phyloP scores from a whole-genome alignment of 2,329 filamentous ascomycete species.

The Karstenula rhodostoma region DNA sequence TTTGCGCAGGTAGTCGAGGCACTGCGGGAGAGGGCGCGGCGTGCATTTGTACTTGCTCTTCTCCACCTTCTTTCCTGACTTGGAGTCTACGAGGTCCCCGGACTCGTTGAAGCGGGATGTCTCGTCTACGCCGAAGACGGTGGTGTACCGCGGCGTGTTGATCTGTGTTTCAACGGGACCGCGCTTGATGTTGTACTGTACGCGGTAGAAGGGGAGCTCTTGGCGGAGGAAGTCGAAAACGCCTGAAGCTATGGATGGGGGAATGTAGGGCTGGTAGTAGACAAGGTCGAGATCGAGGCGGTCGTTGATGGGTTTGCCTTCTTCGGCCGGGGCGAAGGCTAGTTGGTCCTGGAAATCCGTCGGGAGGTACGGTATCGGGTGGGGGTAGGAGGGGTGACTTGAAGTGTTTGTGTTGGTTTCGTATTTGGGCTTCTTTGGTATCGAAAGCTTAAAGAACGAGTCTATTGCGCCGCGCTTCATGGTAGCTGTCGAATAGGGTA shows the following conservation, averaged over 20 bases:
- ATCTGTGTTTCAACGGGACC: conserved; percentile 70
- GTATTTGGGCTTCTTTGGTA: conserved; percentile 51
- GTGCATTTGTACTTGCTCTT: conserved; percentile 64
- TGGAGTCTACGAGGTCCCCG: conserved; percentile 52
- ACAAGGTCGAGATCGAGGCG: conserved; percentile 76
- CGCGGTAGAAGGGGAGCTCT: conserved; percentile 79
- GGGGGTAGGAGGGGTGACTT: conserved; percentile 62
- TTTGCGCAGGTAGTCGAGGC: conserved; percentile 69
- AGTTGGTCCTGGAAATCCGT: conserved; percentile 52
- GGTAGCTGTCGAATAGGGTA: background rate
- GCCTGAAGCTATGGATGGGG: conserved; percentile 61
- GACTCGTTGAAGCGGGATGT: conserved; percentile 65
- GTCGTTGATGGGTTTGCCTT: conserved; percentile 67
- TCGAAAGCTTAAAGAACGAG: conserved; percentile 68
- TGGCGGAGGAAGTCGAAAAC: conserved; percentile 75
- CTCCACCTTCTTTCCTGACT: conserved; percentile 51
- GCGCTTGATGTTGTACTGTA: conserved; percentile 76
- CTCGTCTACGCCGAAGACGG: conserved; percentile 68
- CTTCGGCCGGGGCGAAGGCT: conserved; percentile 58
- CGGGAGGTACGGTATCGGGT: conserved; percentile 60
- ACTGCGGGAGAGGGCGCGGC: conserved; percentile 75
- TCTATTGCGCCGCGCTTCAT: conserved; percentile 71
- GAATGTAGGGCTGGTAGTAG: conserved; percentile 78
- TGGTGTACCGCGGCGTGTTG: conserved; percentile 67
- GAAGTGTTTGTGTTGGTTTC: conserved; percentile 41